Evolutionary conservation across 2,329 filamentous ascomycete genomes (phyloP), one percentile per base, ranked within the genome.

Genomic region (Scedosporium boydii): DNA sequence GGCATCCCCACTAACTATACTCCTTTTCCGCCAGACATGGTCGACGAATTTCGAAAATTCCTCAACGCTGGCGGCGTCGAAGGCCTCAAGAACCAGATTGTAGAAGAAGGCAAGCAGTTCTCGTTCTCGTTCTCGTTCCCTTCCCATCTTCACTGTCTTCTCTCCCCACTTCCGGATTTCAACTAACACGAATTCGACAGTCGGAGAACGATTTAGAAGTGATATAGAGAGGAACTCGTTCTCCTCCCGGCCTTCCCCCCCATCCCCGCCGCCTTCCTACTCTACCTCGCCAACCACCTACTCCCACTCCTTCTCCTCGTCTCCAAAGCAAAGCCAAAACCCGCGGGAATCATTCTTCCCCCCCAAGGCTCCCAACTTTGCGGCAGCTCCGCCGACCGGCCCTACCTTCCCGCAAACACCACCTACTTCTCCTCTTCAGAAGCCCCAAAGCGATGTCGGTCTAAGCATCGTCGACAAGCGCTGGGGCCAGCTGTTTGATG

Each of bases 401-500:
- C 38, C 53, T 2, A 4, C 60, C n/a, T 26, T 38, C 14, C 61
- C 61, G 12, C 55, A 62, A 6, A 62, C 53, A 4, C 61, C 61
- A 3, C 56, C 61, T 0, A 55, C 7, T 7, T 48, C 51, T 18
- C 56, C 53, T 6, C 21, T 21, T 14, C 21, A 58, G 12, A 29
- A 14, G 14, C 55, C 61, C 6, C 53, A 58, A 16, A 18, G 16
- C 41, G 56, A 41, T 41, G 48, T 55, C 58, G 27, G 26, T 10
- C 23, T 42, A 9, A 72, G 69, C 1, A 82, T 83, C 1, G 73
- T 89, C 29, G 89, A 93, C 70, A 84, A 82, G 70, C 87, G 87
- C 70, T 96, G 91, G 91, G 88, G 90, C 5, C 79, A 79, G 9
- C 73, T 96, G 2, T 96, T 96, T 70, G 85, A 89, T 57, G 76